These are phyloP conservation scores for Picea glauca DNA, from an alignment of 75 land plant species.

Conservation along the genomic window DNA sequence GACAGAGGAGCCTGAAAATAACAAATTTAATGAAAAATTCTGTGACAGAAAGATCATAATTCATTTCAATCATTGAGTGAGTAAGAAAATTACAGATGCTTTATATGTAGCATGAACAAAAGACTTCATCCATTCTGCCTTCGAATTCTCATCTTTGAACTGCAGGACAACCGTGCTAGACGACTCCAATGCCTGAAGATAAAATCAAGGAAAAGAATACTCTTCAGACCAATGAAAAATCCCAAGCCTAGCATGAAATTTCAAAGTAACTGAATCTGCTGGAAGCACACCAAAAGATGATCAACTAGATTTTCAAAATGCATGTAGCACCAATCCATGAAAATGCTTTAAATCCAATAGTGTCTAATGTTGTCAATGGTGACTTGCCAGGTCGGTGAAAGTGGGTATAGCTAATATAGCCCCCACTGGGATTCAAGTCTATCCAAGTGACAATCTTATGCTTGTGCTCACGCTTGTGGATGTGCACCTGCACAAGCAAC, in stretches of 20 bases:
- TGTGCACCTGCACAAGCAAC: no score
- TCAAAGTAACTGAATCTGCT: not conserved
- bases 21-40: not conserved
- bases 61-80: not conserved
- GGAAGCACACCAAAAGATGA: not conserved
- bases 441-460: no score
- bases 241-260: not conserved
- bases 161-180: slow-evolving; percentile 70
- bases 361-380: no score
- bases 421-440: no score
- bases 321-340: no score
- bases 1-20: slow-evolving; percentile 54
- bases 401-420: no score
- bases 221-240: not conserved
- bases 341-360: no score
- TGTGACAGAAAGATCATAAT: not conserved
- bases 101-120: slow-evolving; percentile 67
- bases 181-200: slow-evolving; percentile 78
- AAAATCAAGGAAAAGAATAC: not conserved
- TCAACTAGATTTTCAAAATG: no score
- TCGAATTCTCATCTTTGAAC: slow-evolving; percentile 50
- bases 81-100: slow-evolving; percentile 61
- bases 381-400: no score
- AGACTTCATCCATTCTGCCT: slow-evolving; percentile 66
- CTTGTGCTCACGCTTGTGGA: no score